Evolutionary conservation across 2,329 filamentous ascomycete genomes (phyloP).

Genomic region (Lachnellula cervina): DNA sequence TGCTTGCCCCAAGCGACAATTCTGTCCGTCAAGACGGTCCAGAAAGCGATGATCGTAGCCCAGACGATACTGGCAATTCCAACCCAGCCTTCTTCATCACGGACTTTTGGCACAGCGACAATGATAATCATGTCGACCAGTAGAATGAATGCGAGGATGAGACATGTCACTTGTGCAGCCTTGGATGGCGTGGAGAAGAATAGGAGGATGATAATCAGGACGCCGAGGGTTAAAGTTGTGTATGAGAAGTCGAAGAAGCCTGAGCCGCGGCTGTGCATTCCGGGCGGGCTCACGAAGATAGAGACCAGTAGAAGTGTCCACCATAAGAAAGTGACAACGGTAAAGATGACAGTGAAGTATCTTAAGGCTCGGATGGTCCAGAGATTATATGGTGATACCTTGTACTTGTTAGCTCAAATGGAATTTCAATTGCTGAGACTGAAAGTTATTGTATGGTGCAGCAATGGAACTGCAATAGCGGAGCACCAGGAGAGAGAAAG

Average conservation of each 20-base stretch:
- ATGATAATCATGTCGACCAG: constrained; percentile 76
- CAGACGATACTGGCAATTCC: constrained; percentile 82
- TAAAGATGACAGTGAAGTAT: constrained; percentile 71
- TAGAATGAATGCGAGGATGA: constrained; percentile 62
- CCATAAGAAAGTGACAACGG: constrained; percentile 77
- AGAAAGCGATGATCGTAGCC: constrained; percentile 74
- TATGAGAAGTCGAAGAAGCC: constrained; percentile 88
- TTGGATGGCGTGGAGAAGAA: constrained; percentile 87
- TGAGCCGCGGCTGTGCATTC: constrained; percentile 81
- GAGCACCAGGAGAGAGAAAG: background rate
- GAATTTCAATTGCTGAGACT: background rate
- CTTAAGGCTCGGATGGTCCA: constrained; percentile 82
- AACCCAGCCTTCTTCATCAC: constrained; percentile 84
- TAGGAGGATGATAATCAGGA: constrained; percentile 69
- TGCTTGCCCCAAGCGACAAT: constrained; percentile 87
- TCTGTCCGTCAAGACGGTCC: constrained; percentile 73
- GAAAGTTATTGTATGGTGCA: background rate
- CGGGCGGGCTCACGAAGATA: constrained; percentile 84
- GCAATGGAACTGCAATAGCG: background rate
- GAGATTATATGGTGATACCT: constrained; percentile 84
- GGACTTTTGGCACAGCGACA: constrained; percentile 65
- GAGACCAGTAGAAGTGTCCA: constrained; percentile 87
- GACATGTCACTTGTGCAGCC: constrained; percentile 67
- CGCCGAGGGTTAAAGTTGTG: constrained; percentile 70
- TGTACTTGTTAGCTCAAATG: background rate